These are phyloP conservation scores for Hyaloperonospora brassicae DNA, from an alignment of 352 stramenopile genomes.

Conservation along the genomic window DNA sequence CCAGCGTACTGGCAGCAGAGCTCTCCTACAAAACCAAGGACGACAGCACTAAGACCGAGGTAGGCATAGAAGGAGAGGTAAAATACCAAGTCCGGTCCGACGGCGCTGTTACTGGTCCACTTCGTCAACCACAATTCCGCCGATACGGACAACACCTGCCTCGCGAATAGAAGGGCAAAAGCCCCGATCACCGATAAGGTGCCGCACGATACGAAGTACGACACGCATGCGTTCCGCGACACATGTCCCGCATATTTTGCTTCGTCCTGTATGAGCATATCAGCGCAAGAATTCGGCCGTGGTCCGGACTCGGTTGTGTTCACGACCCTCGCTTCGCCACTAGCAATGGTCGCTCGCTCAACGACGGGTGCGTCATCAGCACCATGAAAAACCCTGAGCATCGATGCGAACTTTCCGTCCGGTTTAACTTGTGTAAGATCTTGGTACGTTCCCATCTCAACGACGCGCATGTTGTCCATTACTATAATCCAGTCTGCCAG, in stretches of 20 bases:
- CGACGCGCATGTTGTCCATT: conserved; percentile 57
- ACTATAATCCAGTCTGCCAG: conserved; percentile 63
- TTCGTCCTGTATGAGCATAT: conserved; percentile 41
- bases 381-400: conserved; percentile 27
- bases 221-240: conserved; percentile 30
- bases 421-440: conserved; percentile 35
- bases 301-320: conserved; percentile 9
- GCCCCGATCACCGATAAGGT: conserved; percentile 28
- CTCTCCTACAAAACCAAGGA: conserved; percentile 42
- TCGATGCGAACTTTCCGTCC: conserved; percentile 35
- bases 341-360: background rate
- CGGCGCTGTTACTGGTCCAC: conserved; percentile 35
- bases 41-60: conserved; percentile 42
- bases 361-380: conserved; percentile 6
- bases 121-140: conserved; percentile 61
- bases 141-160: conserved; percentile 44
- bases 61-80: conserved; percentile 55
- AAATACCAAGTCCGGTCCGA: conserved; percentile 26
- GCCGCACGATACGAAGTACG: conserved; percentile 47
- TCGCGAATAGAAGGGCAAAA: conserved; percentile 29
- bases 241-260: conserved; percentile 34
- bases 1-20: conserved; percentile 40
- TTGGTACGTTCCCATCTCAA: conserved; percentile 54
- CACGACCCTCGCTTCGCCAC: background rate
- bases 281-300: conserved; percentile 9